Evolutionary conservation across 805 yeast genomes (phyloP).

Genomic region (Wickerhamomyces rabaulensis): DNA sequence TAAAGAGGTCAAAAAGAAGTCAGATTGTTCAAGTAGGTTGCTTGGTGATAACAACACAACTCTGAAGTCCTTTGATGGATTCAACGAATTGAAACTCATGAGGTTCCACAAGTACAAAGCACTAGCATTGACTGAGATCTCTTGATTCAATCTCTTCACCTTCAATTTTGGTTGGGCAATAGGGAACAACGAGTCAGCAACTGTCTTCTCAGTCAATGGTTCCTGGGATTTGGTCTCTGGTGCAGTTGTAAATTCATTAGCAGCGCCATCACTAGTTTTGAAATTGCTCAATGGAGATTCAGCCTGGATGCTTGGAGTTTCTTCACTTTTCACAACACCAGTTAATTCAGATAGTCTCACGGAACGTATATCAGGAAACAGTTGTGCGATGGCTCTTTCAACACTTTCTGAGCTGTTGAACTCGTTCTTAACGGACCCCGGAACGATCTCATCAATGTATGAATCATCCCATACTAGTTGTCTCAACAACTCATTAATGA

Average conservation of each 20-base stretch:
- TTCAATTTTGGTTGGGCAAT: conserved; percentile 31
- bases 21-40: conserved; percentile 25
- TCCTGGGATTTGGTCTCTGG: background rate
- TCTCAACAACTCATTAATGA: conserved; percentile 27
- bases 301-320: conserved; percentile 2
- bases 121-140: conserved; percentile 40
- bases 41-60: conserved; percentile 38
- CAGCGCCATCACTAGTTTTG: background rate
- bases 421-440: background rate
- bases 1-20: conserved; percentile 35
- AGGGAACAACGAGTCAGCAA: conserved; percentile 22
- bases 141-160: conserved; percentile 32
- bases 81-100: conserved; percentile 50
- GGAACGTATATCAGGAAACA: conserved; percentile 22
- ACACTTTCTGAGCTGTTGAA: conserved; percentile 14
- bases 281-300: conserved; percentile 16
- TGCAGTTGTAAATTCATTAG: background rate
- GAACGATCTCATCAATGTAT: conserved; percentile 11
- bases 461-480: conserved; percentile 24
- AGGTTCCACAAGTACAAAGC: conserved; percentile 52
- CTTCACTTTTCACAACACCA: conserved; percentile 4
- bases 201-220: background rate
- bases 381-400: conserved; percentile 22
- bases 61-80: conserved; percentile 45
- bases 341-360: conserved; percentile 16